A percentile compares a stretch with the other conserved stretches of the same genome.
These are phyloP conservation scores for Sordaria brevicollis DNA, from an alignment of 495 filamentous ascomycete genomes.

Conservation along the genomic window DNA sequence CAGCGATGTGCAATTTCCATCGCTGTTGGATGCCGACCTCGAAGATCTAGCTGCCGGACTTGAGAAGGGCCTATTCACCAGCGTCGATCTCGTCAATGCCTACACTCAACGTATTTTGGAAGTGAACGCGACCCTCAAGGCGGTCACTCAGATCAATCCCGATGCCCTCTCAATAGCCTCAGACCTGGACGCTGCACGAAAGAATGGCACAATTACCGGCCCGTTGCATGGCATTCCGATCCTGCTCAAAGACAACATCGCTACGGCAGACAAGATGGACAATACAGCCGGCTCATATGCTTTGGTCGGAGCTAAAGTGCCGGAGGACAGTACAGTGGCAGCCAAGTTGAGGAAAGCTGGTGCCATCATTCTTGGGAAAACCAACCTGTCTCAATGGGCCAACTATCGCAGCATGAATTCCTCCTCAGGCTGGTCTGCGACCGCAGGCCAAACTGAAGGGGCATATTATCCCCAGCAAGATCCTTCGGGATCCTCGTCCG, in stretches of 20 bases:
- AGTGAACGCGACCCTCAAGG: constrained; percentile 28
- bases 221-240: constrained; percentile 59
- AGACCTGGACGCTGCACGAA: constrained; percentile 19
- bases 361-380: constrained; percentile 40
- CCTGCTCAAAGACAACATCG: constrained; percentile 64
- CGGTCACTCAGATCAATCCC: constrained; percentile 36
- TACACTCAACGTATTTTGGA: constrained; percentile 33
- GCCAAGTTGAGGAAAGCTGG: constrained; percentile 38
- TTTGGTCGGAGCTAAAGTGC: constrained; percentile 39
- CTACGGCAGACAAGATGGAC: constrained; percentile 57
- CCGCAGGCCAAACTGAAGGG: constrained; percentile 32
- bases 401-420: constrained; percentile 24
- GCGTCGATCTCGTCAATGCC: constrained; percentile 45
- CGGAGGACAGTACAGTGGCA: constrained; percentile 35
- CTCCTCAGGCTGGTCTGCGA: constrained; percentile 35
- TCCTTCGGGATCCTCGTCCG: constrained; percentile 22
- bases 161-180: constrained; percentile 31
- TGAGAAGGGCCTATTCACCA: constrained; percentile 44
- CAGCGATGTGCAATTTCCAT: constrained; percentile 2
- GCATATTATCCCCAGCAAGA: constrained; percentile 32
- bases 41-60: constrained; percentile 44
- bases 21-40: constrained; percentile 26
- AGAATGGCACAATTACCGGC: constrained; percentile 17
- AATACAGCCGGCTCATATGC: constrained; percentile 46
- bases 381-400: constrained; percentile 35